These are phyloP conservation scores for Claviceps fusiformis DNA, from an alignment of 2,329 filamentous ascomycete species.

Conservation along the genomic window DNA sequence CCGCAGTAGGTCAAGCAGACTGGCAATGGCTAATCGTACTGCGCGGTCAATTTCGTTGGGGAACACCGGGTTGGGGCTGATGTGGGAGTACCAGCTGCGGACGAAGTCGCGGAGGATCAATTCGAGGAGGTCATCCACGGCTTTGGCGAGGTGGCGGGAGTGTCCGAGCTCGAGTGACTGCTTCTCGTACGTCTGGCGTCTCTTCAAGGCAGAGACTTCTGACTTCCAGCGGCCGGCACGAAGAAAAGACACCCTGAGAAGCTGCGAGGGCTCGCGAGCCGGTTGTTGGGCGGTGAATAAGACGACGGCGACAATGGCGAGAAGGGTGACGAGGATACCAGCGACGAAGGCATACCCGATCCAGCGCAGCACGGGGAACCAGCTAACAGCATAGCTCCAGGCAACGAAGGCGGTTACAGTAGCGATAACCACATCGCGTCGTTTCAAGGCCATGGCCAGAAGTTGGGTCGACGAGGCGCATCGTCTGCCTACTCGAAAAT, in stretches of 20 bases:
- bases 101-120: slow-evolving; percentile 75
- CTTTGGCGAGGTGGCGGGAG: slow-evolving; percentile 64
- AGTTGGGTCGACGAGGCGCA: slow-evolving; percentile 17
- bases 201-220: slow-evolving; percentile 54
- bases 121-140: slow-evolving; percentile 65
- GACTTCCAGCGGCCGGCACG: slow-evolving; percentile 50
- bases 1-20: slow-evolving; percentile 57
- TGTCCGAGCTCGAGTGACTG: slow-evolving; percentile 55
- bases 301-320: slow-evolving; percentile 43
- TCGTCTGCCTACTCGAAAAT: slow-evolving; percentile 11
- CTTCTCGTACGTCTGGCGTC: slow-evolving; percentile 52
- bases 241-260: slow-evolving; percentile 44
- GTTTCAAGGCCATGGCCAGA: slow-evolving; percentile 53
- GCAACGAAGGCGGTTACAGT: slow-evolving; percentile 62
- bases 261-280: slow-evolving; percentile 25
- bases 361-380: slow-evolving; percentile 72
- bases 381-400: slow-evolving; percentile 77
- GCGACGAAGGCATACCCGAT: slow-evolving; percentile 69
- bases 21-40: slow-evolving; percentile 58
- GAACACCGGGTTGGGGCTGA: slow-evolving; percentile 70
- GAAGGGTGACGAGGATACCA: slow-evolving; percentile 46
- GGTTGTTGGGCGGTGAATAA: slow-evolving; percentile 38
- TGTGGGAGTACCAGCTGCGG: slow-evolving; percentile 73
- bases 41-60: slow-evolving; percentile 74
- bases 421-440: slow-evolving; percentile 57